phyloP scores from a whole-genome alignment of 2,329 filamentous ascomycete genomes.

The Colletotrichum costaricense region DNA sequence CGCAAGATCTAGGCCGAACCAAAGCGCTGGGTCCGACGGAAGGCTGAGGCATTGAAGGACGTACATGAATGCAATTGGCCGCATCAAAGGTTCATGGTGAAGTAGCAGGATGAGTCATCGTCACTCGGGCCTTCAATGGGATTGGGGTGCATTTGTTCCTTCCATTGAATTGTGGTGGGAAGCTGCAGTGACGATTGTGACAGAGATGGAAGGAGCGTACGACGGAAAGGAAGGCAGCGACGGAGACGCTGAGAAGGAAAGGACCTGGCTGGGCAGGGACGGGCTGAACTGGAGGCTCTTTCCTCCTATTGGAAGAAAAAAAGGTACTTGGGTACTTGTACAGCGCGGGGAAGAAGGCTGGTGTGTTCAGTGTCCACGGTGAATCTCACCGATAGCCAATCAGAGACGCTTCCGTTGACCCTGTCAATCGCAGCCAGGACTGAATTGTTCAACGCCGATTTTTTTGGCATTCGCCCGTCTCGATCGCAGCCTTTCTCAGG shows the following conservation, averaged over 20 bases:
- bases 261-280: background rate
- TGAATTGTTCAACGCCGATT: constrained; percentile 33
- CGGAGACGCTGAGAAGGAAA: background rate
- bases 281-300: constrained; percentile 7
- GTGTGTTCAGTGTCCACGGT: constrained; percentile 13
- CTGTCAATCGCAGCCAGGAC: constrained; percentile 34
- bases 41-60: background rate
- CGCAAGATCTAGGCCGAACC: constrained; percentile 7
- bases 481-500: constrained; percentile 27
- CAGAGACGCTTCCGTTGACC: constrained; percentile 29
- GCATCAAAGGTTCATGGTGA: background rate
- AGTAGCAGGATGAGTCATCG: background rate
- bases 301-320: background rate
- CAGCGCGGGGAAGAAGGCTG: constrained; percentile 36
- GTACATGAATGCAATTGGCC: background rate
- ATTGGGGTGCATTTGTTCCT: background rate
- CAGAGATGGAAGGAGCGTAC: background rate
- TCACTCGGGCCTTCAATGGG: background rate
- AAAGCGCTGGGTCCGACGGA: background rate
- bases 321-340: constrained; percentile 21
- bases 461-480: constrained; percentile 36
- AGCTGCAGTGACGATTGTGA: background rate
- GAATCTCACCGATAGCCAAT: constrained; percentile 33
- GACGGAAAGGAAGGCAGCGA: background rate
- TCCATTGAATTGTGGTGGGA: background rate